phyloP scores from a whole-genome alignment of 352 stramenopile species.

The Phytophthora citricola region DNA sequence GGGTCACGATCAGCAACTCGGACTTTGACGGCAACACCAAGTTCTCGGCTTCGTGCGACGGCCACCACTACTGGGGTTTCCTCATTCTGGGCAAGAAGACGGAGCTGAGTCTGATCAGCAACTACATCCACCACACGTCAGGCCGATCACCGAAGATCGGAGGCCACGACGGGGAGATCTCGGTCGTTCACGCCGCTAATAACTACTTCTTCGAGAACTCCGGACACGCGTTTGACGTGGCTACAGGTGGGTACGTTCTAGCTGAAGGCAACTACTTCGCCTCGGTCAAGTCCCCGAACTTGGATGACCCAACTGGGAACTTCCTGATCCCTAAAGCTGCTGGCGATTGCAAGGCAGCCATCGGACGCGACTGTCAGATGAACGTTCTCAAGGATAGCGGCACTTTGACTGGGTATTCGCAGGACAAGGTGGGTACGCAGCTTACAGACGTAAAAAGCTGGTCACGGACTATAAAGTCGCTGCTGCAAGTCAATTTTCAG shows the following conservation, averaged over 20 bases:
- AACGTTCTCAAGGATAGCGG: constrained; percentile 26
- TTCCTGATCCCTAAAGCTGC: constrained; percentile 20
- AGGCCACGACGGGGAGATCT: constrained; percentile 8
- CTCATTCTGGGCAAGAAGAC: constrained; percentile 22
- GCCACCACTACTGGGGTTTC: constrained; percentile 52
- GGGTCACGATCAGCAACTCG: constrained; percentile 36
- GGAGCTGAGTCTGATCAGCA: constrained; percentile 25
- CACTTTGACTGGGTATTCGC: constrained; percentile 9
- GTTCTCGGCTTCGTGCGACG: constrained; percentile 14
- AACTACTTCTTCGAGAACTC: constrained; percentile 34
- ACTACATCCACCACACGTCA: constrained; percentile 38
- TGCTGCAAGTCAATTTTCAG: constrained; percentile 9
- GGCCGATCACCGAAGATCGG: constrained; percentile 42
- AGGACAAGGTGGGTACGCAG: not conserved
- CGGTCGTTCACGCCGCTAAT: constrained; percentile 29
- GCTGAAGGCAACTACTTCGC: constrained; percentile 36
- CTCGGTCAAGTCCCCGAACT: constrained; percentile 11
- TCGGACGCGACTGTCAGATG: constrained; percentile 26
- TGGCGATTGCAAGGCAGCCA: constrained; percentile 17
- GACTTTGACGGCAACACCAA: constrained; percentile 20
- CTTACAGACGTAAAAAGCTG: constrained; percentile 5
- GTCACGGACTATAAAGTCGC: constrained; percentile 1
- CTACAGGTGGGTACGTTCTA: constrained; percentile 19
- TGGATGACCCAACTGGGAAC: constrained; percentile 17
- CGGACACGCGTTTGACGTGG: constrained; percentile 28